Conservation (phyloP, 352 stramenopile genomes). For the Pythium folliculosum region DNA sequence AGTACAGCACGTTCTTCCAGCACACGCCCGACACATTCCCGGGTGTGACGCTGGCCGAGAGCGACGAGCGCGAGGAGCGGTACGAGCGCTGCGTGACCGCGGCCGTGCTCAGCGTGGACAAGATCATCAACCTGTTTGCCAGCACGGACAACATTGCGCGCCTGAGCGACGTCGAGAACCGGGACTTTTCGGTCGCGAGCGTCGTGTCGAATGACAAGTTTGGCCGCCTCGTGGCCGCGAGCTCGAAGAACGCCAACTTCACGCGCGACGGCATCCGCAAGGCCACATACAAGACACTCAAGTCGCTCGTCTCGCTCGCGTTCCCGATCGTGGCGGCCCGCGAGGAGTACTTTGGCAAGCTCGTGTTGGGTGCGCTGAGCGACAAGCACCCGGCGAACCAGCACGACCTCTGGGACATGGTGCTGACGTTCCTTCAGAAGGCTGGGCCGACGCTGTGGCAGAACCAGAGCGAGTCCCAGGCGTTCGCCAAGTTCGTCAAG, state of each 20-base stretch:
- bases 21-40: slow-evolving; percentile 66
- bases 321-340: slow-evolving; percentile 42
- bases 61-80: slow-evolving; percentile 72
- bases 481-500: slow-evolving; percentile 62
- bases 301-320: slow-evolving; percentile 48
- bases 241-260: slow-evolving; percentile 81
- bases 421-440: slow-evolving; percentile 68
- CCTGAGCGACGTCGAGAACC: slow-evolving; percentile 37
- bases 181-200: slow-evolving; percentile 41
- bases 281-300: slow-evolving; percentile 59
- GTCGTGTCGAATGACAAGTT: slow-evolving; percentile 71
- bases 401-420: slow-evolving; percentile 70
- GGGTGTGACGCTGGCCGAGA: slow-evolving; percentile 47
- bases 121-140: slow-evolving; percentile 53
- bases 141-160: slow-evolving; percentile 41
- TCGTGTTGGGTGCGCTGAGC: slow-evolving; percentile 63
- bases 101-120: slow-evolving; percentile 58
- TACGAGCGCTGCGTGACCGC: slow-evolving; percentile 73
- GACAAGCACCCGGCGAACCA: slow-evolving; percentile 76
- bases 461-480: slow-evolving; percentile 24
- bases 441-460: slow-evolving; percentile 48
- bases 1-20: slow-evolving; percentile 62
- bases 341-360: slow-evolving; percentile 68
- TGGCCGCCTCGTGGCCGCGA: slow-evolving; percentile 45
- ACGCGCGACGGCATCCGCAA: slow-evolving; percentile 66